phyloP scores from a whole-genome alignment of 768 basidiomycete genomes.

The Tulasnella sp. region DNA sequence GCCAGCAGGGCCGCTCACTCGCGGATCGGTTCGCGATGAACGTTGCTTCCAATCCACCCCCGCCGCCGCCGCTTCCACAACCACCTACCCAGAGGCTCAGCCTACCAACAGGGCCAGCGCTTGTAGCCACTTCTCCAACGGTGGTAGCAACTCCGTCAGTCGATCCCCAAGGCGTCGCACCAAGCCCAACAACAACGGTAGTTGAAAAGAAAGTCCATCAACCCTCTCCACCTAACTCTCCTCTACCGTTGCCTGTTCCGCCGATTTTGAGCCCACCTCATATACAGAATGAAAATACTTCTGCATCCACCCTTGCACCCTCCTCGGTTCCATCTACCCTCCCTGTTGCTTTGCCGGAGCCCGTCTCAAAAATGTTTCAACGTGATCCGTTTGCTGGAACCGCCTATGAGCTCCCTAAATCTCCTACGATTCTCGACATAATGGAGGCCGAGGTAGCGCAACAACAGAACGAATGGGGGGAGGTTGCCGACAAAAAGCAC shows the following conservation, averaged over 20 bases:
- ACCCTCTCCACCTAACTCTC: background rate
- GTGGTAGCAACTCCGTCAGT: background rate
- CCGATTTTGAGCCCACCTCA: background rate
- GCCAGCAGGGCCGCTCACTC: background rate
- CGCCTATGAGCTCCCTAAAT: background rate
- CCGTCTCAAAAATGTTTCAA: background rate
- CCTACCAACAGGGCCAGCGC: background rate
- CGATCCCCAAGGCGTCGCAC: background rate
- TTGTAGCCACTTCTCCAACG: background rate
- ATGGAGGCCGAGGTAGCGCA: background rate
- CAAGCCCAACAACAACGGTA: background rate
- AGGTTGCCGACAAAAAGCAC: background rate
- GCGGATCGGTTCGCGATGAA: background rate
- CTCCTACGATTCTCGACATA: background rate
- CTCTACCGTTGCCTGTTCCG: background rate
- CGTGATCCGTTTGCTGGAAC: conserved; percentile 13
- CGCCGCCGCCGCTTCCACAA: background rate
- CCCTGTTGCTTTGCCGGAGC: background rate
- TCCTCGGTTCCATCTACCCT: background rate
- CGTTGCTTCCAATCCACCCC: background rate
- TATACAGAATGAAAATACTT: background rate
- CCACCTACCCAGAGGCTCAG: background rate
- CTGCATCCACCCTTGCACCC: background rate
- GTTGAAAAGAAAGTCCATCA: background rate
- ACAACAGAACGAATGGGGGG: conserved; percentile 14